phyloP scores from a whole-genome alignment of 768 basidiomycete genomes.

The Lactarius pseudohatsudake region DNA sequence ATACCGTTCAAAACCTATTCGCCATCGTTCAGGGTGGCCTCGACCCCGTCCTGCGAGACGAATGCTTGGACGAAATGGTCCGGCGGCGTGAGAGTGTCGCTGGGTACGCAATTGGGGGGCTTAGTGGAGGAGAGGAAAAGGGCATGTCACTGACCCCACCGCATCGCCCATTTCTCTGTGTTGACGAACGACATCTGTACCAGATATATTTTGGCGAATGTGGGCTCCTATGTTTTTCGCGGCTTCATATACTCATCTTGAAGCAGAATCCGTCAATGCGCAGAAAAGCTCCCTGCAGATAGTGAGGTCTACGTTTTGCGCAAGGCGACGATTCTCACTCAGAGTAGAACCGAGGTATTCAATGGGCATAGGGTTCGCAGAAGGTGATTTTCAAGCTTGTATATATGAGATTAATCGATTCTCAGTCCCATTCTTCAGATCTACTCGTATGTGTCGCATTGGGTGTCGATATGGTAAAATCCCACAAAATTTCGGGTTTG shows the following conservation, averaged over 20 bases:
- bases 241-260: slow-evolving; percentile 24
- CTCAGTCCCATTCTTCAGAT: slow-evolving; percentile 40
- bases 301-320: slow-evolving; percentile 44
- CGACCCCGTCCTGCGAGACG: slow-evolving; percentile 64
- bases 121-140: slow-evolving; percentile 92
- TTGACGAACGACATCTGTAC: not conserved
- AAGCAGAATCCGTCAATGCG: slow-evolving; percentile 77
- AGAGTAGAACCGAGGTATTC: slow-evolving; percentile 78
- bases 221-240: slow-evolving; percentile 38
- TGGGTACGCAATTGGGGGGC: slow-evolving; percentile 89
- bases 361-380: slow-evolving; percentile 92
- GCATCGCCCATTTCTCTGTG: not conserved
- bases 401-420: not conserved
- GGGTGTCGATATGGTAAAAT: slow-evolving; percentile 84
- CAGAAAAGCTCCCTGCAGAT: slow-evolving; percentile 74
- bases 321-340: slow-evolving; percentile 15
- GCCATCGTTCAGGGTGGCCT: slow-evolving; percentile 92
- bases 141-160: slow-evolving; percentile 42
- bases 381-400: slow-evolving; percentile 49
- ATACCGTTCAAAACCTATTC: slow-evolving; percentile 76
- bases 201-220: slow-evolving; percentile 86
- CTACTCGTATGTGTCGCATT: slow-evolving; percentile 87
- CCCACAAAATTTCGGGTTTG: not conserved
- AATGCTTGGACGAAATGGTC: slow-evolving; percentile 81
- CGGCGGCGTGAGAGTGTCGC: slow-evolving; percentile 70